Conservation (phyloP, 2,329 filamentous ascomycete genomes). For the Sphaerulina musiva region DNA sequence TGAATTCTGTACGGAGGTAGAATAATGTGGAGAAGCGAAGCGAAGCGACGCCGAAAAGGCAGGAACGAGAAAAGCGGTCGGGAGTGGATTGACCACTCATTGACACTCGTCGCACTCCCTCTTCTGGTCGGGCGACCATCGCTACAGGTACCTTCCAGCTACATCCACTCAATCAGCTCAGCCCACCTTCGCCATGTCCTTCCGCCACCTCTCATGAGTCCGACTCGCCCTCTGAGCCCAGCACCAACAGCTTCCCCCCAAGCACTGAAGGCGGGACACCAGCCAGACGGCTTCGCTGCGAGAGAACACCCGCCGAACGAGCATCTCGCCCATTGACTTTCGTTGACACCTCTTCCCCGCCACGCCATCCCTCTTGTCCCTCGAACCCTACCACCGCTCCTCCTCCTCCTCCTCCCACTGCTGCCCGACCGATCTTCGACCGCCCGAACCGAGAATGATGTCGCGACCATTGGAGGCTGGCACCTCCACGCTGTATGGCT, state of each 20-base stretch:
- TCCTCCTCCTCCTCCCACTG: not conserved
- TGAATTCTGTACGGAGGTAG: too few relatives aligned
- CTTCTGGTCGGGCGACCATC: too few relatives aligned
- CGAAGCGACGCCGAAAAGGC: too few relatives aligned
- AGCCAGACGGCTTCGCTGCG: not conserved
- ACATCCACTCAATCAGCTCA: too few relatives aligned
- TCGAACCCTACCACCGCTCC: not conserved
- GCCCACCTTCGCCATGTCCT: too few relatives aligned
- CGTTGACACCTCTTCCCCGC: not conserved
- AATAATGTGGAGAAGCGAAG: too few relatives aligned
- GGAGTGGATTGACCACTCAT: too few relatives aligned
- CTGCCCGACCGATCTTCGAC: not conserved
- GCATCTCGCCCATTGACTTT: slow-evolving; percentile 8
- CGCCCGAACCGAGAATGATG: slow-evolving; percentile 4
- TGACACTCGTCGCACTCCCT: too few relatives aligned
- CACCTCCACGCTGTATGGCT: slow-evolving; percentile 10
- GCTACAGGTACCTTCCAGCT: too few relatives aligned
- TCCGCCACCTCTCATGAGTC: too few relatives aligned
- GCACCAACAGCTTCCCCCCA: not conserved
- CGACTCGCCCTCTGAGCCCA: too few relatives aligned
- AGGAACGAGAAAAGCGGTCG: too few relatives aligned
- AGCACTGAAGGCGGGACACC: not conserved
- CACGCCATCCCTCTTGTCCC: not conserved
- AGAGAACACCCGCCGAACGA: not conserved
- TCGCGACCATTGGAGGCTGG: slow-evolving; percentile 11